Conservation (phyloP, 768 basidiomycete genomes). For the Psilocybe tampanensis region DNA sequence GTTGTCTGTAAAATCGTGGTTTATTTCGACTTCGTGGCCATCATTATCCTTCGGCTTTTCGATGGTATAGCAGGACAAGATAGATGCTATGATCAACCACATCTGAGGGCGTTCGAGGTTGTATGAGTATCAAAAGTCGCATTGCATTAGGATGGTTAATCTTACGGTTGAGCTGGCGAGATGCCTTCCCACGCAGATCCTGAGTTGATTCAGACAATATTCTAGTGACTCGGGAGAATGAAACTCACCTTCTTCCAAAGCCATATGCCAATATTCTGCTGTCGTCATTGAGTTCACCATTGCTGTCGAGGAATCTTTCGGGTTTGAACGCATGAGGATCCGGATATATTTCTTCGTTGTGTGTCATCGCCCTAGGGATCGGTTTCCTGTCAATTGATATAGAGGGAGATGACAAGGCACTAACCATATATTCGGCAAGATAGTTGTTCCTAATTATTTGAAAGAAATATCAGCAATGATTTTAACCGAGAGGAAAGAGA, state of each 20-base stretch:
- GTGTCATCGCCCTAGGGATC: constrained; percentile 28
- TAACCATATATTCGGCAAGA: constrained; percentile 21
- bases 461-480: too few relatives aligned
- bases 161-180: constrained; percentile 10
- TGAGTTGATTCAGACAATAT: background rate
- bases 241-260: constrained; percentile 19
- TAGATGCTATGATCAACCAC: constrained; percentile 18
- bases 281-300: constrained; percentile 11
- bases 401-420: background rate
- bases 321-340: constrained; percentile 28
- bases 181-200: constrained; percentile 12
- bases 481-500: background rate
- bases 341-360: constrained; percentile 22
- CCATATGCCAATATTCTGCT: constrained; percentile 12
- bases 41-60: constrained; percentile 14
- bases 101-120: constrained; percentile 3
- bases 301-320: constrained; percentile 24
- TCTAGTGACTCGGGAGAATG: background rate
- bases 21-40: constrained; percentile 20
- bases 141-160: background rate
- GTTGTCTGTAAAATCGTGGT: constrained; percentile 10
- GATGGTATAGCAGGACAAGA: constrained; percentile 17
- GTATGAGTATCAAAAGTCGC: background rate
- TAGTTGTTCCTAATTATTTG: constrained; percentile 4
- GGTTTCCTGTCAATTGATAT: too few relatives aligned